Base-by-base conservation (phyloP, 2,329 filamentous ascomycete genomes). In the Colletotrichum sp. region DNA sequence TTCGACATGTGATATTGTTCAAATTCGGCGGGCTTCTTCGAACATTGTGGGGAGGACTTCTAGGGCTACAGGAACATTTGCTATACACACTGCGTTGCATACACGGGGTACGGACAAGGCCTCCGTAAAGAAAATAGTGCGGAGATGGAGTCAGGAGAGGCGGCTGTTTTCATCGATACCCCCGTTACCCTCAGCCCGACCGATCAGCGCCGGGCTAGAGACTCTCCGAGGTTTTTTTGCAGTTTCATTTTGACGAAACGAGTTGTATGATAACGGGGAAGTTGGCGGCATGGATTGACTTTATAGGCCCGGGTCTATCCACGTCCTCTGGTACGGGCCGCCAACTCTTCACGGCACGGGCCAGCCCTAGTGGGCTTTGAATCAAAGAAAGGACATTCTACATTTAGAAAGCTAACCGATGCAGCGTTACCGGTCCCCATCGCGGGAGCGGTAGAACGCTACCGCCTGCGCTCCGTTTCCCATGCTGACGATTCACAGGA, bases 391-490 rank as follows among this genome's bases (percentile, higher is more conserved):
- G 38, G 38, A 47, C 38, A 47, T 47, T 47, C 38, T 47, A 47
- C 38, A 47, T 47, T 47, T 47, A 47, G 38, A 47, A 47, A 47
- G 76, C 81, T 83, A 79, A 82, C 79, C 64, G 59, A 73, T 66
- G 73, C 78, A 83, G 82, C 81, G 81, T 81, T 62, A 75, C 62
- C 57, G 59, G 51, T 59, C 24, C 36, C 12, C n/a, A 21, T 51
- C 21, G 18, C 16, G 54, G 67, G 54, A 57, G 55, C 70, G 59
- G 54, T 47, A 47, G 38, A 47, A 47, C 16, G 8, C 31, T 18
- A 57, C 59, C 38, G 66, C 21, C 24, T 36, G 18, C 38, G 33
- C 71, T 12, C 31, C 33, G 21, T 38, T 21, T 55, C 16, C 15
- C 16, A 36, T 75, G 71, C 69, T 65, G 55, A 59, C 33, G 7